Conservation (phyloP, 768 basidiomycete genomes). For the Pisolithus microcarpus region DNA sequence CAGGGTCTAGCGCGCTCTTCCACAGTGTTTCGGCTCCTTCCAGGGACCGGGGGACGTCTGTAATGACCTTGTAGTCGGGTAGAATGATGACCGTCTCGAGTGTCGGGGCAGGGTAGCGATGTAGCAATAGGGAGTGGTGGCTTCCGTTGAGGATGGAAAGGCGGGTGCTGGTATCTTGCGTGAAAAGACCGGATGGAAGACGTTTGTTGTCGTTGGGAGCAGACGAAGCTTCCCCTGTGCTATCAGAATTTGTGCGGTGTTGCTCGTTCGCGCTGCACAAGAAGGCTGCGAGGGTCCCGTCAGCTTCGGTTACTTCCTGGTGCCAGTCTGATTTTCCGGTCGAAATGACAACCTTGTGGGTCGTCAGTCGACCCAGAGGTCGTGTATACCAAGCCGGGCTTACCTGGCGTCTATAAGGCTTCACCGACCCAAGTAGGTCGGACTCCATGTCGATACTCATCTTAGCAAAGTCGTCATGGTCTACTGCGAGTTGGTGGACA, state of each 20-base stretch:
- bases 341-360: constrained; percentile 69
- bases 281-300: constrained; percentile 63
- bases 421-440: constrained; percentile 79
- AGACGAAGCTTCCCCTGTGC: neutral
- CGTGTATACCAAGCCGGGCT: constrained; percentile 2
- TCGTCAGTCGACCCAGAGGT: neutral
- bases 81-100: constrained; percentile 80
- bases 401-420: constrained; percentile 79
- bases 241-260: neutral
- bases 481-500: constrained; percentile 30
- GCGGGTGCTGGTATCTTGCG: constrained; percentile 44
- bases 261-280: constrained; percentile 25
- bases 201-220: constrained; percentile 3
- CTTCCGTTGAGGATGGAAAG: constrained; percentile 81
- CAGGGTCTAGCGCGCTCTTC: constrained; percentile 54
- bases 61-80: constrained; percentile 85
- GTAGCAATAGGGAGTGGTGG: constrained; percentile 48
- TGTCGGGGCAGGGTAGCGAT: constrained; percentile 39
- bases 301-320: constrained; percentile 65
- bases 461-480: constrained; percentile 68
- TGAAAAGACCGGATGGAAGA: constrained; percentile 47
- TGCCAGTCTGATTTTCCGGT: constrained; percentile 90
- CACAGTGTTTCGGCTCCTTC: constrained; percentile 68
- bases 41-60: constrained; percentile 56
- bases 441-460: constrained; percentile 76